A percentile compares a stretch with the other conserved stretches of the same genome.
Conservation (phyloP, 2,329 filamentous ascomycete genomes). For the Botrytis porri region DNA sequence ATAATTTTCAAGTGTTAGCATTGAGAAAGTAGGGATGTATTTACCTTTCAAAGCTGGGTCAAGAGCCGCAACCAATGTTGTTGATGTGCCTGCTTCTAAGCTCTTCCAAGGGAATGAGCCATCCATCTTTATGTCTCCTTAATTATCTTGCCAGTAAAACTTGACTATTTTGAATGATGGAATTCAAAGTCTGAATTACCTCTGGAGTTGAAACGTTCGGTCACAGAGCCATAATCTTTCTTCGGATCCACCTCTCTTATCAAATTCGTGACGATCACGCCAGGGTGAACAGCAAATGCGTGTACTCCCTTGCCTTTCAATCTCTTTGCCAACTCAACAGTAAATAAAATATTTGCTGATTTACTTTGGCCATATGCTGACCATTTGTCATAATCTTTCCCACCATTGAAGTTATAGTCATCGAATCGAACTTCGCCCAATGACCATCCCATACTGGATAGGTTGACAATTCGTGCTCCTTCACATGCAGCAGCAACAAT, state of each 20-base stretch:
- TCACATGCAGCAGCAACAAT: constrained; percentile 40
- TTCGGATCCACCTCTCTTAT: background rate
- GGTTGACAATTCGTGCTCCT: constrained; percentile 11
- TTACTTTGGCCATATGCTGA: constrained; percentile 42
- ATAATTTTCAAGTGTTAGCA: background rate
- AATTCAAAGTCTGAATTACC: background rate
- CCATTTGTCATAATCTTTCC: constrained; percentile 38
- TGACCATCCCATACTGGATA: constrained; percentile 15
- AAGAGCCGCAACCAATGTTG: constrained; percentile 13
- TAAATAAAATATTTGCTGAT: constrained; percentile 40
- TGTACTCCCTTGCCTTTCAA: constrained; percentile 32
- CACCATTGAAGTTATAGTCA: constrained; percentile 13
- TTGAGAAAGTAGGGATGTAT: background rate
- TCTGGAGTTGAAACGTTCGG: background rate
- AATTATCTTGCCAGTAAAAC: background rate
- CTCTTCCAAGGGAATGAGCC: background rate
- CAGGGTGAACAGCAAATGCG: constrained; percentile 39
- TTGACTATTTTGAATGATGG: background rate
- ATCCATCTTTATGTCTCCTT: background rate
- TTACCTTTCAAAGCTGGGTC: constrained; percentile 16
- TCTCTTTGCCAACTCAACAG: constrained; percentile 33
- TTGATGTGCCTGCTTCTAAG: constrained; percentile 6
- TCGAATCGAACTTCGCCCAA: constrained; percentile 22
- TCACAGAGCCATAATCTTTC: background rate
- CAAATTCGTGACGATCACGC: constrained; percentile 17